Base-by-base conservation (phyloP, 805 yeast genomes). In the Monosporozyma servazzii region DNA sequence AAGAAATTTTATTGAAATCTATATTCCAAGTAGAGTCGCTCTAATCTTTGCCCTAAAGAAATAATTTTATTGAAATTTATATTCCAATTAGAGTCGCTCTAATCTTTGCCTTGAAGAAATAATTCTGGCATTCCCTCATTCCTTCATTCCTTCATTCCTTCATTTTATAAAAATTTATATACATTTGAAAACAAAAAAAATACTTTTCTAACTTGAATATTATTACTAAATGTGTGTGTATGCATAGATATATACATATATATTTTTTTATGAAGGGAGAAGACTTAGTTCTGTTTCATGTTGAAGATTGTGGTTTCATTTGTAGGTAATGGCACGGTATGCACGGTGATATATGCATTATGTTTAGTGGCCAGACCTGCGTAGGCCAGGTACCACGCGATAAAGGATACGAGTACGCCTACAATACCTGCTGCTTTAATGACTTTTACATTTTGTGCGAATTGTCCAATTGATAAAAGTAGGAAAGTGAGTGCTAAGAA, bases 21-120 rank as follows among this genome's bases (percentile, higher is more conserved):
- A 79, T 57, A 75, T 88, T 58, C 98, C 98, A n/a, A 75, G 76
- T 41, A 81, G 98, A 68, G 72, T 79, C 15, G 90, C 80, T 2
- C 49, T 85, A 15, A 82, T 82, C 18, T 67, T 84, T 47, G 88
- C 86, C 15, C 51, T 60, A 42, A 56, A 63, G 25, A 47, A 56
- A 31, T 52, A 47, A 33, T 17, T 27, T 9, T 25, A n/a, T n/a
- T n/a, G n/a, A n/a, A n/a, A n/a, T n/a, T n/a, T n/a, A n/a, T n/a
- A n/a, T n/a, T n/a, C n/a, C n/a, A n/a, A n/a, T n/a, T n/a, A n/a
- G n/a, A n/a, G n/a, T n/a, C n/a, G n/a, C n/a, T n/a, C n/a, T n/a
- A n/a, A n/a, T n/a, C n/a, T 5, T 7, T n/a, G 10, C 5, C 8
- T 5, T n/a, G n/a, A n/a, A n/a, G n/a, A n/a, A n/a, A n/a, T n/a